Evolutionary conservation across 176 grass and related monocot species (phyloP), one percentile per base, ranked within the genome.

Genomic region (Luzula sylvatica): DNA sequence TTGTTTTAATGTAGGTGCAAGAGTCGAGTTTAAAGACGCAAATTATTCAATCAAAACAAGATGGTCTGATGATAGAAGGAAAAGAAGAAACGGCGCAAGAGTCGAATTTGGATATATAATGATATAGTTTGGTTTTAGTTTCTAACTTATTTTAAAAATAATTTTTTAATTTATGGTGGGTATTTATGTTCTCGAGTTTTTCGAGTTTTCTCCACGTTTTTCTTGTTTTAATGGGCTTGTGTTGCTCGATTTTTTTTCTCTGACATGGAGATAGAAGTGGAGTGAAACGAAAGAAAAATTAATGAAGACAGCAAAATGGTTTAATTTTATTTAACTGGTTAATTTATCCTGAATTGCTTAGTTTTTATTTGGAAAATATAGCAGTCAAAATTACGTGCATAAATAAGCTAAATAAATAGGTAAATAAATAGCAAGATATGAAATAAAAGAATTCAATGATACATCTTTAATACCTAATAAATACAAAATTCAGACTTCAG

Each of bases 21-120:
- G 83, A 87, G 55, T 80, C 75, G 60, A 94, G 88, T 61, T 69
- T 94, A 55, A 87, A 80, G 72, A 87, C 88, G 46, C 83, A 94
- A 47, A 58, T 87, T 42, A 66, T 94, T 49, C 88, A 94, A 54
- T 18, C 74, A 60, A 66, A 65, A 82, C 20, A 43, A 67, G 71
- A 80, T 62, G 73, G 29, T 13, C 46, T 78, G 67, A 61, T 49
- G 11, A 24, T 52, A 50, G 30, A 35, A 4, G 7, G 1, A 1
- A 35, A 4, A 7, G 30, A 35, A 35, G 30, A 35, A 35, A 35
- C 30, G 5, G 30, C 9, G 30, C 30, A 4, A 35, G 30, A 35
- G 59, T 77, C 67, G 68, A 19, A 67, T 35, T 35, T 35, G 9
- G 9, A 9, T 35, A 35, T 35, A 35, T 35, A 35, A 32, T 32